Base-by-base conservation (phyloP, 2,329 filamentous ascomycete species). In the Salinomyces thailandicus region DNA sequence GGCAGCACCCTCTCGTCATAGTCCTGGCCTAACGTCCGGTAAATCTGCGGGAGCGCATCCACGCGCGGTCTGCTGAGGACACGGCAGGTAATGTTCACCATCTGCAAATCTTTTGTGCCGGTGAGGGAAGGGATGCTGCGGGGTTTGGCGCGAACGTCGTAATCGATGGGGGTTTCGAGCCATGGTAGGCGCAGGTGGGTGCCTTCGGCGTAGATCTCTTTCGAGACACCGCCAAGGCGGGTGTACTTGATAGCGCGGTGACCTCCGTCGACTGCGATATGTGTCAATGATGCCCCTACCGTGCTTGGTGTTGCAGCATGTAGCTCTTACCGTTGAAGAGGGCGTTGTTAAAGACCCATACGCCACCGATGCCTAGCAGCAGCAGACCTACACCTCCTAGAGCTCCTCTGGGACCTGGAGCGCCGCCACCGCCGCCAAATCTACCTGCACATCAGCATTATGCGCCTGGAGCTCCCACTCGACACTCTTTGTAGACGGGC, bases 71-170 rank as follows among this genome's bases (percentile, higher is more conserved):
- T 74, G 41, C 89, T 95, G 36, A 98, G 83, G 41, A 98, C 91
- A 84, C 91, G 89, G 67, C 91, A 98, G 58, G 89, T 98, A 61
- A 98, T 96, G 75, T 98, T 98, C 60, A 96, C 91, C 91, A 98
- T 98, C 71, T 98, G 91, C 65, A 98, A 69, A 66, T 98, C 91
- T 73, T 98, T 98, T 58, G 91, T 98, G 52, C 91, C 91, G 42
- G 91, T 98, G 49, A 98, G 76, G 49, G 91, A 96, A 49, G 91
- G 83, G 53, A 98, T 87, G 58, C 93, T 95, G 61, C 91, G 80
- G 55, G 91, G 91, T 72, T 89, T 95, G 42, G 91, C 91, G 66
- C 91, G 89, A 52, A 98, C 91, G 63, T 98, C 89, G 51, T 96
- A 98, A 53, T 87, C 80, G 62, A 98, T 78, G 35, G 91, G 86